Evolutionary conservation across 1,139 yeast genomes (phyloP), one percentile per base, ranked within the genome.

Genomic region (Yarrowia galli): DNA sequence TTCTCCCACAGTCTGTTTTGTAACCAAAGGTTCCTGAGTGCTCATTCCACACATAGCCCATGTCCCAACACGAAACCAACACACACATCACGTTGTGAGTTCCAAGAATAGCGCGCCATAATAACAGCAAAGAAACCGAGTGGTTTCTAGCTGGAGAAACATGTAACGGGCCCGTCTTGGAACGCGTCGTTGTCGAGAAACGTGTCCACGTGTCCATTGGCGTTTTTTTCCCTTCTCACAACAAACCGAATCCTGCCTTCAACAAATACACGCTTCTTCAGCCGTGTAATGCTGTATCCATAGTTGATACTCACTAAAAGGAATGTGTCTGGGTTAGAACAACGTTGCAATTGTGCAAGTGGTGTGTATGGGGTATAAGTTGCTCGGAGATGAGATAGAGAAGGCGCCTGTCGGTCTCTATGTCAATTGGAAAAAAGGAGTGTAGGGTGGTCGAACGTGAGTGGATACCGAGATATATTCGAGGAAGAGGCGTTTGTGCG

Each of bases 341-440:
- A 36, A 40, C 61, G 61, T 54, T 40, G 61, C 46, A n/a, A 36
- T 36, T 53, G 32, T 28, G 60, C 60, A 53, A 36, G 42, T 25
- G 38, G 54, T 20, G 60, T 16, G 32, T 43, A 20, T 8, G 48
- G 61, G 61, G 61, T 54, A 54, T 54, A 25, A 13, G 61, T 36
- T 35, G 36, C 61, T 54, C 61, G 61, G 60, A 16, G 61, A 54
- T 40, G 60, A 40, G 61, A 54, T 54, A 54, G 61, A 54, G 61
- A 54, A 54, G 61, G 61, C 61, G 38, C 61, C 61, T 54, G 61
- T 38, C 61, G 48, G 61, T 40, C 61, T 54, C 61, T 54, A 54
- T 46, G 46, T 53, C 60, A n/a, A 23, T 23, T 28, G 32, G 32
- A 28, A 28, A 40, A 54, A 54, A 54, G 61, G 61, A 54, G 61